Evolutionary conservation across 2,329 filamentous ascomycete species (phyloP).

Genomic region (Alternaria consortialis): DNA sequence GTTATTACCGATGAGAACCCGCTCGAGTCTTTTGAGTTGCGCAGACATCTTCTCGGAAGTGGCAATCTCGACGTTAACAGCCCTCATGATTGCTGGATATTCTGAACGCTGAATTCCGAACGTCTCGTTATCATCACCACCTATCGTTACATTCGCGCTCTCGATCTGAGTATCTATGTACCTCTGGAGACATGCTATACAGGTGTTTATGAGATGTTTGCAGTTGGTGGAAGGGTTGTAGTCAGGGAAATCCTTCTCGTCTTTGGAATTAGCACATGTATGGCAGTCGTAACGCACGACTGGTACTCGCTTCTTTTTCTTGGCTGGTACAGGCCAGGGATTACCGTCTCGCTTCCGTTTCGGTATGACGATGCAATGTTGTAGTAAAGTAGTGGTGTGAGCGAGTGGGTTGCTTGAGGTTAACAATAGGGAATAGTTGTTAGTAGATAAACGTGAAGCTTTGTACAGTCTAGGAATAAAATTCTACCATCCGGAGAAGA

Average conservation of each 20-base stretch:
- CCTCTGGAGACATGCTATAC: background rate
- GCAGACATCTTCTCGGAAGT: background rate
- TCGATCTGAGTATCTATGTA: background rate
- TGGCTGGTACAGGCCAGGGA: background rate
- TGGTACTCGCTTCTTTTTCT: background rate
- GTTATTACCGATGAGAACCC: background rate
- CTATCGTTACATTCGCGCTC: rapidly evolving
- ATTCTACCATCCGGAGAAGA: no score
- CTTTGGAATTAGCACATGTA: background rate
- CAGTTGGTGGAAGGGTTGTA: background rate
- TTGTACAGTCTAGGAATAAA: no score
- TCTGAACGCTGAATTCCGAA: background rate
- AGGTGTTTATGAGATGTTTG: background rate
- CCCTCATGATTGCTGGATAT: background rate
- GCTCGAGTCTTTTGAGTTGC: background rate
- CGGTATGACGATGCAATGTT: background rate
- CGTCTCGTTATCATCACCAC: background rate
- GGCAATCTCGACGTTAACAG: background rate
- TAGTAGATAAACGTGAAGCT: no score
- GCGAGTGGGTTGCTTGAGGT: no score
- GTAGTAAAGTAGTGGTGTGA: no score
- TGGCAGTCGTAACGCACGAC: background rate
- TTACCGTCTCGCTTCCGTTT: background rate
- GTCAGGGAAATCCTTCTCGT: background rate
- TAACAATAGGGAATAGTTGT: no score